A percentile compares a stretch with the other conserved stretches of the same genome.
Evolutionary conservation across 78 protist species (phyloP).

Genomic region (Anaeramoeba flamelloides): DNA sequence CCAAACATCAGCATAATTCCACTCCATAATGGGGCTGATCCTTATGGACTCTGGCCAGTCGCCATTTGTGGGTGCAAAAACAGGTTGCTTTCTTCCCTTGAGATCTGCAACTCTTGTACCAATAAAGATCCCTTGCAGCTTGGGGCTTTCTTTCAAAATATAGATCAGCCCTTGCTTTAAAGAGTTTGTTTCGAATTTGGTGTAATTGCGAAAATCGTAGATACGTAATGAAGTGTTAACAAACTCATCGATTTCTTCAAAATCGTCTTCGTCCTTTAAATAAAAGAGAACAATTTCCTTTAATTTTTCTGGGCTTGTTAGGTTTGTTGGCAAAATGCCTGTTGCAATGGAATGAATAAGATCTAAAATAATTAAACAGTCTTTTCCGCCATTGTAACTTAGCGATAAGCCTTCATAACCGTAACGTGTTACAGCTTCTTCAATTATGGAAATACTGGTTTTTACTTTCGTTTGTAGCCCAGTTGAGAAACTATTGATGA

Average conservation of each 20-base stretch:
- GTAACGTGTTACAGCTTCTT: background rate
- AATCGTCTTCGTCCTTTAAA: background rate
- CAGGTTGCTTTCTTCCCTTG: background rate
- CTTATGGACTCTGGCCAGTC: constrained; percentile 29
- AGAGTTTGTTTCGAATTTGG: background rate
- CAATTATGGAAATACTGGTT: no score
- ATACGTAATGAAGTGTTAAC: background rate
- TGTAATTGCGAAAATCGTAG: background rate
- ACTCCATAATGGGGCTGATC: constrained; percentile 16
- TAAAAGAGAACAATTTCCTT: background rate
- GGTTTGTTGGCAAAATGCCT: background rate
- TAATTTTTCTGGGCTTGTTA: background rate
- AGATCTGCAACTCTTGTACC: background rate
- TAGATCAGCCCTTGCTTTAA: background rate
- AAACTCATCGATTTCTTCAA: background rate
- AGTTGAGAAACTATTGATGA: no score
- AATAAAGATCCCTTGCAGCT: background rate
- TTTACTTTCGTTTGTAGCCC: no score
- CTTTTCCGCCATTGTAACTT: constrained; percentile 1
- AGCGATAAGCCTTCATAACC: background rate
- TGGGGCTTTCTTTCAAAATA: background rate
- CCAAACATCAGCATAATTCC: constrained; percentile 19
- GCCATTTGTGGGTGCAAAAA: background rate
- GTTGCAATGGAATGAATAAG: background rate
- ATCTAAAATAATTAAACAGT: background rate